Evolutionary conservation across 2,329 filamentous ascomycete species (phyloP), one percentile per base, ranked within the genome.

Genomic region (Aspergillus sp.): DNA sequence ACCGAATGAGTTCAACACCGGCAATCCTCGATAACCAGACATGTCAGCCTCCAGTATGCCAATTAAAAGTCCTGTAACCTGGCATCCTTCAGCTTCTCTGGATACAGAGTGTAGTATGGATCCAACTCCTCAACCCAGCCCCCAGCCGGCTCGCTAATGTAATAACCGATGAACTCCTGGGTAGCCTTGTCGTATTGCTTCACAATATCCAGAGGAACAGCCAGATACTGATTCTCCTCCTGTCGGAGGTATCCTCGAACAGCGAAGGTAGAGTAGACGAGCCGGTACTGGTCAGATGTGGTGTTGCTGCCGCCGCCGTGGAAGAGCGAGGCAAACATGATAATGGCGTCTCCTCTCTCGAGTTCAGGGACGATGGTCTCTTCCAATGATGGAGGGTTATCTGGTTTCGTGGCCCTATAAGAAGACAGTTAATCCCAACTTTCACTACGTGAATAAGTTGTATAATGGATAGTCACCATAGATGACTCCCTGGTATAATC

Each of bases 181-280:
- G 63, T 57, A 6, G 51, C 56, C 7, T 52, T 33, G 6, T 60
- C 56, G 25, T 62, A 60, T n/a, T 21, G 40, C 52, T 55, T 55
- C 3, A 60, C 56, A 2, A 59, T 41, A 4, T 61, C 59, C 25
- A 11, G 4, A 60, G 59, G 3, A 61, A 52, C 21, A 3, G 63
- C 56, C n/a, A 77, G 63, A 53, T 70, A 76, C 57, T 76, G 73
- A 45, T 77, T 77, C 63, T 78, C 75, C 57, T 77, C 74, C 54
- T 75, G 71, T 2, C 73, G 63, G 27, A 77, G 52, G 49, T 63
- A 74, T 3, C 73, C 73, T 31, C 68, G 61, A 1, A 68, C 73
- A 35, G 68, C 66, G 53, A 76, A 77, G 6, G 65, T 66, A 6
- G 67, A 65, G 45, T 69, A 74, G 3, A 76, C 50, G 1, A 76